Conservation (phyloP, 495 filamentous ascomycete genomes). For the Xylaria grammica region DNA sequence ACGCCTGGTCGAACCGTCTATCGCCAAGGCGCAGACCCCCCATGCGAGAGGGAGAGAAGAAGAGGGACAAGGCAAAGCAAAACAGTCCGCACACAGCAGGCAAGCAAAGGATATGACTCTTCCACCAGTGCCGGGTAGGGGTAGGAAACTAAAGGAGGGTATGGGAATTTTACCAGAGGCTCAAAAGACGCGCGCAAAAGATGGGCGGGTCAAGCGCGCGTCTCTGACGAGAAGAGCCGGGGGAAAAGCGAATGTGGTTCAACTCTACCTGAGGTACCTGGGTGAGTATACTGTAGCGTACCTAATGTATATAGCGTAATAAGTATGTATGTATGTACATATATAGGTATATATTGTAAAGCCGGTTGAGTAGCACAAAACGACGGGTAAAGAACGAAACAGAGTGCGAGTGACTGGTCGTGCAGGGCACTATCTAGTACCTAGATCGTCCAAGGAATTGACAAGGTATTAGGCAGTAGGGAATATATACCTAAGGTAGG, state of each 20-base stretch:
- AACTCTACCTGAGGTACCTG: slow-evolving; percentile 27
- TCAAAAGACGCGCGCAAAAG: slow-evolving; percentile 41
- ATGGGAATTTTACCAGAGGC: slow-evolving; percentile 33
- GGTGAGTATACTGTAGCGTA: slow-evolving; percentile 33
- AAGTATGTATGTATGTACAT: slow-evolving; percentile 6
- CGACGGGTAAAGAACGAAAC: slow-evolving; percentile 17
- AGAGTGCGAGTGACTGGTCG: slow-evolving; percentile 2
- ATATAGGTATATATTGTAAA: not conserved
- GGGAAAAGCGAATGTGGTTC: slow-evolving; percentile 37
- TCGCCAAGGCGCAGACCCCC: slow-evolving; percentile 33
- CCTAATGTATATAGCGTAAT: not conserved
- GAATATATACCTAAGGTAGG: slow-evolving; percentile 3
- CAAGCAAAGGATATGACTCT: slow-evolving; percentile 24
- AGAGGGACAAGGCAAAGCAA: slow-evolving; percentile 22
- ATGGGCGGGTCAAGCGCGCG: slow-evolving; percentile 36
- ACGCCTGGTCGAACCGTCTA: slow-evolving; percentile 28
- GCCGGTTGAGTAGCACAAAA: slow-evolving; percentile 21
- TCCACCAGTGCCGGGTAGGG: slow-evolving; percentile 31
- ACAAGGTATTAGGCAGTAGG: slow-evolving; percentile 4
- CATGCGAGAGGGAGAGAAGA: slow-evolving; percentile 28
- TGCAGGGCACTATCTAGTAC: slow-evolving; percentile 13
- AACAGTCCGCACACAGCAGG: slow-evolving; percentile 34
- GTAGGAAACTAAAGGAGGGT: slow-evolving; percentile 31
- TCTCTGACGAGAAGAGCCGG: slow-evolving; percentile 33
- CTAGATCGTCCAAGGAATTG: slow-evolving; percentile 16